Conservation (phyloP, 495 filamentous ascomycete genomes). For the Neurospora sp. region DNA sequence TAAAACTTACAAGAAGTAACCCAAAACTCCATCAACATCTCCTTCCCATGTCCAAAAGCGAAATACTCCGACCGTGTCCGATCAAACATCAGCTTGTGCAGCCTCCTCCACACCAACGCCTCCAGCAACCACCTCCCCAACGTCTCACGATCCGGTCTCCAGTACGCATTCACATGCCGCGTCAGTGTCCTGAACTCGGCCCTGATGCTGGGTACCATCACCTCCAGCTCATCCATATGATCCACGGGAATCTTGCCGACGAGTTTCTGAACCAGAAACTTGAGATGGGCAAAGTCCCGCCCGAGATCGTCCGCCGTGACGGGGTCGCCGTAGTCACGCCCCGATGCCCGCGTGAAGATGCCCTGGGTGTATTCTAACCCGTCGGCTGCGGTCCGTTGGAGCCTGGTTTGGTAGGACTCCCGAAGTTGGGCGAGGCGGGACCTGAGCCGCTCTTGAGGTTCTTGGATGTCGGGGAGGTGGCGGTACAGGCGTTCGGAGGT, state of each 20-base stretch:
- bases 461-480: background rate
- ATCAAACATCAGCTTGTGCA: background rate
- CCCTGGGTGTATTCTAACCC: background rate
- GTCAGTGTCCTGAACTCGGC: slow-evolving; percentile 8
- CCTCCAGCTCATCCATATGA: slow-evolving; percentile 24
- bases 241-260: background rate
- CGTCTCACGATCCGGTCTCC: background rate
- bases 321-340: background rate
- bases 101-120: background rate
- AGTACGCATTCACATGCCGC: slow-evolving; percentile 2
- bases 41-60: background rate
- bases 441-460: background rate
- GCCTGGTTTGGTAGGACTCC: background rate
- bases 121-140: background rate
- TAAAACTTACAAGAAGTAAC: background rate
- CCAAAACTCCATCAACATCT: background rate
- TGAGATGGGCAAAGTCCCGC: background rate
- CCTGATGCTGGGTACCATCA: slow-evolving; percentile 12
- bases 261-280: background rate
- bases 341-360: background rate
- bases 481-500: background rate
- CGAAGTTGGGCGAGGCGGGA: background rate
- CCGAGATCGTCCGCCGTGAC: background rate
- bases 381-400: background rate
- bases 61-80: background rate